A percentile compares a stretch with the other conserved stretches of the same genome.
phyloP scores from a whole-genome alignment of 495 filamentous ascomycete species.

The Articulospora tetracladia region DNA sequence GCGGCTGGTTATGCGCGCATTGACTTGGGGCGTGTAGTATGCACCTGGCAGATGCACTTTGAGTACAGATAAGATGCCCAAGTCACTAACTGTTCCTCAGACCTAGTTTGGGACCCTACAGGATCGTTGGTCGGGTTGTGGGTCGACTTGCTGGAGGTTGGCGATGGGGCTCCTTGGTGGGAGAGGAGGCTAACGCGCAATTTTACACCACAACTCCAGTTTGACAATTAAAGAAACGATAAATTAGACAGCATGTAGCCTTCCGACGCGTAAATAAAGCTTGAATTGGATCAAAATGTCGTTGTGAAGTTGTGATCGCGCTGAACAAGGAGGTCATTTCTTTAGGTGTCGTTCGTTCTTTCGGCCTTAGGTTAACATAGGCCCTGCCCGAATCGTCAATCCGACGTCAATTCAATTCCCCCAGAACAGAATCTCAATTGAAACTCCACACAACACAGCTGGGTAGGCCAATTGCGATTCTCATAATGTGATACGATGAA shows the following conservation, averaged over 20 bases:
- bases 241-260: constrained; percentile 6
- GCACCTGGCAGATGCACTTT: neutral
- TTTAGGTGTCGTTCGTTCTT: constrained; percentile 17
- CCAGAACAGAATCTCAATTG: constrained; percentile 2
- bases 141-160: neutral
- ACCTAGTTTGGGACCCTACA: neutral
- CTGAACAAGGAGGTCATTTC: neutral
- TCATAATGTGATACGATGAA: neutral
- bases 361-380: neutral
- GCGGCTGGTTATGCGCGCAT: neutral
- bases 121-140: neutral
- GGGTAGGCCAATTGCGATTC: neutral
- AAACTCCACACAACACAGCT: constrained; percentile 1
- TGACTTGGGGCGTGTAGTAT: neutral
- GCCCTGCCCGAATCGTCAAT: neutral
- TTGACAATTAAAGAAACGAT: constrained; percentile 13
- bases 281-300: constrained; percentile 19
- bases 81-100: neutral
- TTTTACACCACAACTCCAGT: constrained; percentile 17
- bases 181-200: constrained; percentile 15
- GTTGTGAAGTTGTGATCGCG: constrained; percentile 23
- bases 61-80: neutral
- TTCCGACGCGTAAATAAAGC: constrained; percentile 27
- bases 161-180: neutral
- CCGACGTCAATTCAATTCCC: constrained; percentile 14